A percentile compares a stretch with the other conserved stretches of the same genome.
These are phyloP conservation scores for Silene latifolia DNA, from an alignment of 148 eudicot genomes.

Conservation along the genomic window DNA sequence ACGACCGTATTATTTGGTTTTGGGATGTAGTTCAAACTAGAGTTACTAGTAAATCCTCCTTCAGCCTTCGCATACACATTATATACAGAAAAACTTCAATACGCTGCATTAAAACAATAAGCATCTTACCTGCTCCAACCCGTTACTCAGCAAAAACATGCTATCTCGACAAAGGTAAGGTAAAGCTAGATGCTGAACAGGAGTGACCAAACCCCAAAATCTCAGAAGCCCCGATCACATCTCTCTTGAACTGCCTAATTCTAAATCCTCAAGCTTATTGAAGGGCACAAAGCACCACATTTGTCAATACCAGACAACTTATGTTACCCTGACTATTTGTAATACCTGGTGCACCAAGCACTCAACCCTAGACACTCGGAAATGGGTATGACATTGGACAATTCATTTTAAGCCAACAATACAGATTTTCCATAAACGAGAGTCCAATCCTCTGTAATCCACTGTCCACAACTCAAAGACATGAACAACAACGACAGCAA, in stretches of 20 bases:
- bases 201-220: not conserved
- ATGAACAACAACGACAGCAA: too few species aligned
- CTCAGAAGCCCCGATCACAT: not conserved
- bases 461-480: not conserved
- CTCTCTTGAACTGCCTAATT: not conserved
- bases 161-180: not conserved
- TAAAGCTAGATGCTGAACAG: not conserved
- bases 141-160: not conserved
- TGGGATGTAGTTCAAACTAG: not conserved
- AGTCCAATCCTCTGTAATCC: too few species aligned
- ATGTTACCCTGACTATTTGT: not conserved
- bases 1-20: not conserved
- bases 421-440: too few species aligned
- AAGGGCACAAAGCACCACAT: not conserved
- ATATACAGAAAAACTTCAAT: too few species aligned
- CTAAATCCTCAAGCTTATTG: not conserved
- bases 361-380: too few species aligned
- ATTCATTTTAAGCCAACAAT: too few species aligned
- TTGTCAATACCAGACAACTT: not conserved
- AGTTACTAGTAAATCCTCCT: not conserved
- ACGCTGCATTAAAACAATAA: not conserved
- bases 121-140: not conserved
- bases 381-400: too few species aligned
- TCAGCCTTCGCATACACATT: not conserved
- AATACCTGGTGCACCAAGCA: not conserved